Conservation (phyloP, 768 basidiomycete species). For the Filobasidium floriforme region DNA sequence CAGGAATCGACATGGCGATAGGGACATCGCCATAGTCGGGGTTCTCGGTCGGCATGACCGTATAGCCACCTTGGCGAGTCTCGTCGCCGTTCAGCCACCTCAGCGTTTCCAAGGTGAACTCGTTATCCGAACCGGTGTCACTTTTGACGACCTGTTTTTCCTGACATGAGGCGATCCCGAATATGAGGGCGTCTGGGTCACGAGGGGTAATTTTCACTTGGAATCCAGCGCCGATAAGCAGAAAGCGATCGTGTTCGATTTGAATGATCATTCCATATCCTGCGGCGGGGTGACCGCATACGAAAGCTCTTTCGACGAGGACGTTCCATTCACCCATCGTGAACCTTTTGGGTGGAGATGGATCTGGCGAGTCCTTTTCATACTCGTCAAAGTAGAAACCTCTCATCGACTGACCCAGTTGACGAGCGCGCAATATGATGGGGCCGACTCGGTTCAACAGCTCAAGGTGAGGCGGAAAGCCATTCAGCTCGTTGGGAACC, state of each 20-base stretch:
- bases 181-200: neutral
- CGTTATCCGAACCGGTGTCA: neutral
- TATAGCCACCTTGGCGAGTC: neutral
- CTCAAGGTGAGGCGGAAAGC: slow-evolving; percentile 8
- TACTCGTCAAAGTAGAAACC: slow-evolving; percentile 23
- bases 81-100: slow-evolving; percentile 12
- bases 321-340: slow-evolving; percentile 16
- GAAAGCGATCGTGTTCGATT: neutral
- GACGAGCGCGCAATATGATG: slow-evolving; percentile 17
- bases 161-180: slow-evolving; percentile 7
- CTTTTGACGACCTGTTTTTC: slow-evolving; percentile 16
- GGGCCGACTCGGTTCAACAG: neutral
- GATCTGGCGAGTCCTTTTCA: slow-evolving; percentile 11
- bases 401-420: neutral
- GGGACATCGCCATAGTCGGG: neutral
- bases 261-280: slow-evolving; percentile 20
- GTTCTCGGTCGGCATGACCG: slow-evolving; percentile 8
- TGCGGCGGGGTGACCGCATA: slow-evolving; percentile 14
- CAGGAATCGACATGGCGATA: neutral
- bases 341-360: slow-evolving; percentile 1
- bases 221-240: slow-evolving; percentile 20
- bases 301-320: neutral
- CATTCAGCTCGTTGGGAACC: neutral
- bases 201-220: slow-evolving; percentile 9
- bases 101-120: neutral